Evolutionary conservation across 2,329 filamentous ascomycete genomes (phyloP).

Genomic region (Curvularia spicifera): DNA sequence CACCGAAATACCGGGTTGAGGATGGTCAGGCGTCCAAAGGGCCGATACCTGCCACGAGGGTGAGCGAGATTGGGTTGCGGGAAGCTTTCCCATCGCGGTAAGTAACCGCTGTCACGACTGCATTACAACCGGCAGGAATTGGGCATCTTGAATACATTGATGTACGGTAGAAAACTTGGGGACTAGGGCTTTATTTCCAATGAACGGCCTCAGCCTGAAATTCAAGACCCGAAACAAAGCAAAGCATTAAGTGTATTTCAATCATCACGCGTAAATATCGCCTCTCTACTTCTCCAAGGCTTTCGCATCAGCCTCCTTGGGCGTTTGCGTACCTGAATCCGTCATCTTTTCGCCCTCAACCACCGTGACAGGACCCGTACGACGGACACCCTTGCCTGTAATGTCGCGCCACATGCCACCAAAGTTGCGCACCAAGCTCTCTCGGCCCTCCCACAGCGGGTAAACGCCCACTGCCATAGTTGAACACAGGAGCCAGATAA

Average conservation of each 20-base stretch:
- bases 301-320: constrained; percentile 28
- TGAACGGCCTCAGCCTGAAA: not conserved
- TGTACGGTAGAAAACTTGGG: not conserved
- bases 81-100: constrained; percentile 6
- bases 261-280: not conserved
- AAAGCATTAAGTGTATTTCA: not conserved
- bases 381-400: constrained; percentile 27
- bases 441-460: constrained; percentile 73
- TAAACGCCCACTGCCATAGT: constrained; percentile 77
- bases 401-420: constrained; percentile 39
- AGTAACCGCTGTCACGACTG: not conserved
- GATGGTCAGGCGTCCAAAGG: not conserved
- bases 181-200: not conserved
- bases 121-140: too few relatives aligned
- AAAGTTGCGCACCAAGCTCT: constrained; percentile 33
- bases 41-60: not conserved
- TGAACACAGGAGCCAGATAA: constrained; percentile 80
- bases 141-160: not conserved
- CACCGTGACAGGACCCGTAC: constrained; percentile 19
- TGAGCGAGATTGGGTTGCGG: not conserved
- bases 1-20: not conserved
- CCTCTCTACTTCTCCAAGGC: constrained; percentile 14
- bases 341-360: constrained; percentile 27
- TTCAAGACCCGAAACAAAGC: not conserved
- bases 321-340: constrained; percentile 27